Base-by-base conservation (phyloP, 768 basidiomycete genomes). In the Pulveroboletus sp. region DNA sequence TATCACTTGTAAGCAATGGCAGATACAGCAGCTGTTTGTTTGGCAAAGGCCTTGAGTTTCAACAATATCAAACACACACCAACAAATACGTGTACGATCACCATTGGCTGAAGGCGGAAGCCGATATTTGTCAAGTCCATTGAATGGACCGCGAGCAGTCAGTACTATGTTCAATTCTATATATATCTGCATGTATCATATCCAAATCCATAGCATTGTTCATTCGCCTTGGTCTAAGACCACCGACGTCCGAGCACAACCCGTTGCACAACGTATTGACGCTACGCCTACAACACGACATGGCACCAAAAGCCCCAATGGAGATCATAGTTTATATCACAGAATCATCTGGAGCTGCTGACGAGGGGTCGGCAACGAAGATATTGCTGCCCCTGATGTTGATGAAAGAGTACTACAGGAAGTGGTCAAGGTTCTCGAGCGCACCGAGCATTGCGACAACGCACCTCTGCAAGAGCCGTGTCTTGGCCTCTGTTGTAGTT, bases 401-500 rank as follows among this genome's bases (percentile, higher is more conserved):
- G 49, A 80, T 59, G 69, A 80, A 80, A 10, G 79, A 80, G 55
- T 79, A 80, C 75, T 78, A 43, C 8, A 19, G 37, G 46, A 20
- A 9, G 25, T 5, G 19, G 40, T 60, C 36, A 58, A 34, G n/a
- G 41, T 33, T 16, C 17, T 11, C 21, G n/a, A 45, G 5, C 16
- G 29, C 11, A 27, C 4, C 10, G 13, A 9, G 40, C 49, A n/a
- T 2, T 2, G 10, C 13, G 8, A 31, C 8, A 27, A 37, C 68
- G 32, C 52, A 77, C 78, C 72, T 80, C 80, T 6, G 73, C 75
- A 13, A 81, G 71, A 47, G 79, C 76, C 13, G 76, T 60, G 2
- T 66, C 71, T 19, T 64, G 64, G 5, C 70, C 70, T 48, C 61
- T 70, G 57, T 81, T 79, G 61, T 80, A 81, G 55, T 80, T 81